A percentile compares a stretch with the other conserved stretches of the same genome.
These are phyloP conservation scores for Eruca vesicaria DNA, from an alignment of 441 rosid species.

Conservation along the genomic window DNA sequence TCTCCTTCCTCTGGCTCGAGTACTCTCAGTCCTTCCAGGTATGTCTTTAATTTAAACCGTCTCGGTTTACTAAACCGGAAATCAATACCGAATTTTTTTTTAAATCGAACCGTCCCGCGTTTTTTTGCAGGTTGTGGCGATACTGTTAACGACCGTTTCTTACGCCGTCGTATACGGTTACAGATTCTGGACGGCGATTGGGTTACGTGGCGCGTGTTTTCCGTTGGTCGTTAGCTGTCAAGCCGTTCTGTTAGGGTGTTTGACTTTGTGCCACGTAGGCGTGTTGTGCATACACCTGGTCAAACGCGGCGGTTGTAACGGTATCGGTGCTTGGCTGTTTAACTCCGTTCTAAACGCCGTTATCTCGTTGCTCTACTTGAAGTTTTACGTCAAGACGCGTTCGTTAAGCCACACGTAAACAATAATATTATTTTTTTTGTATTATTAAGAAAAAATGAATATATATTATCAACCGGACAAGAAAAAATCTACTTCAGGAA, in stretches of 20 bases:
- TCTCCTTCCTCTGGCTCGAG: conserved; percentile 90
- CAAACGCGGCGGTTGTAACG: conserved; percentile 86
- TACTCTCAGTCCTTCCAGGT: conserved; percentile 80
- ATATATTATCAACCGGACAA: not conserved
- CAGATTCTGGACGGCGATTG: conserved; percentile 85
- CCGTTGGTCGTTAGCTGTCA: conserved; percentile 72
- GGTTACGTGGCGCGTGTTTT: conserved; percentile 66
- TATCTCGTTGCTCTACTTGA: conserved; percentile 53
- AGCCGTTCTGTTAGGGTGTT: conserved; percentile 56
- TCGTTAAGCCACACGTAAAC: not conserved
- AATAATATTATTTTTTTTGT: conserved; percentile 2
- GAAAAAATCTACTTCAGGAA: not conserved
- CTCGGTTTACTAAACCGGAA: not conserved
- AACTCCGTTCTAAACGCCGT: conserved; percentile 74
- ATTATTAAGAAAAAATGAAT: not conserved
- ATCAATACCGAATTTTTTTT: not conserved
- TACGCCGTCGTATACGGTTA: conserved; percentile 81
- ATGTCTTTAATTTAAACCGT: not conserved
- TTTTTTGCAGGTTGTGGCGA: conserved; percentile 50
- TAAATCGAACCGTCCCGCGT: not conserved
- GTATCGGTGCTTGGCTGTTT: conserved; percentile 80
- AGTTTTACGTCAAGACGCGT: conserved; percentile 58
- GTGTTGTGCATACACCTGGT: conserved; percentile 63
- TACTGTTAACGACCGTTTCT: conserved; percentile 54
- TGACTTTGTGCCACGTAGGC: conserved; percentile 72